phyloP scores from a whole-genome alignment of 1,284 basidiomycete species.

The Pholiota adiposa region DNA sequence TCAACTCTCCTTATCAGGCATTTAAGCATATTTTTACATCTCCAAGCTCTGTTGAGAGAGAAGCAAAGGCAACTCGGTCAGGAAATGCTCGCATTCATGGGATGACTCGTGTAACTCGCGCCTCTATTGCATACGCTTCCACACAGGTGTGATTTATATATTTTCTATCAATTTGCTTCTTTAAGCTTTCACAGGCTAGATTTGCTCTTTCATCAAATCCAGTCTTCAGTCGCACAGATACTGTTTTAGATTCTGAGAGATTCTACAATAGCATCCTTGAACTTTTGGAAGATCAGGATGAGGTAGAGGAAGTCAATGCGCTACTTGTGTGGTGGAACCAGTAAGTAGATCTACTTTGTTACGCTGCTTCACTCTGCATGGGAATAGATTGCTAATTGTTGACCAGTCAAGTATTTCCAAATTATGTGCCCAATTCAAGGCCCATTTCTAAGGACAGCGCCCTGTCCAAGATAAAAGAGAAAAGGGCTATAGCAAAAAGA shows the following conservation, averaged over 20 bases:
- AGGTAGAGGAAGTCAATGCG: neutral
- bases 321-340: neutral
- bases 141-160: neutral
- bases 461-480: neutral
- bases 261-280: neutral
- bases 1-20: neutral
- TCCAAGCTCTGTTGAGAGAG: neutral
- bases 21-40: neutral
- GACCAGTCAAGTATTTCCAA: neutral
- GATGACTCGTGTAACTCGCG: neutral
- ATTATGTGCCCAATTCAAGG: neutral
- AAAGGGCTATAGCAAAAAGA: neutral
- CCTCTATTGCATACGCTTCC: neutral
- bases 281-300: neutral
- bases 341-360: neutral
- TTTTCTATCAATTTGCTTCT: neutral
- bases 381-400: neutral
- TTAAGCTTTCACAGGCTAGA: neutral
- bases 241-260: neutral
- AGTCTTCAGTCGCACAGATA: neutral
- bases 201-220: neutral
- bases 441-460: neutral
- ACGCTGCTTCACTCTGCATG: neutral
- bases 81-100: neutral
- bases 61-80: neutral